Percentiles rank a stretch among this genome's conserved stretches.
These are phyloP conservation scores for Trametes pubescens DNA, from an alignment of 1,284 basidiomycete species.

Conservation along the genomic window DNA sequence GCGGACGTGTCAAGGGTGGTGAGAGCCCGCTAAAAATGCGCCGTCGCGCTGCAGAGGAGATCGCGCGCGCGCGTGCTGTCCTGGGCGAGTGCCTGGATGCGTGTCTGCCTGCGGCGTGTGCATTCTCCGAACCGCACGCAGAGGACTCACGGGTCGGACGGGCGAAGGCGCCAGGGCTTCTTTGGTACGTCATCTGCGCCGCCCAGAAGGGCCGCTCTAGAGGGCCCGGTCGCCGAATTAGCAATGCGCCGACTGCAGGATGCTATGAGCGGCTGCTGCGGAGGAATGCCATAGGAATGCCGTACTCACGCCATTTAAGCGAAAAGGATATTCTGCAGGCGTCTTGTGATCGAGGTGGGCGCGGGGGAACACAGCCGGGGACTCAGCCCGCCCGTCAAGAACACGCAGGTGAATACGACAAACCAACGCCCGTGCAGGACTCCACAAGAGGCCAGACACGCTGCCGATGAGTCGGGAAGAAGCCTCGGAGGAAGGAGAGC, in stretches of 20 bases:
- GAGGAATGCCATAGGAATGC: conserved; percentile 3
- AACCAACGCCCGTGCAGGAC: not conserved
- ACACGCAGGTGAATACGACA: not conserved
- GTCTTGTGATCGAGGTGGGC: conserved; percentile 13
- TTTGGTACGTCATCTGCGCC: conserved; percentile 21
- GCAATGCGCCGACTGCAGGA: conserved; percentile 11
- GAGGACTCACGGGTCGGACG: conserved; percentile 8
- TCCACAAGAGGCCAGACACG: conserved; percentile 6
- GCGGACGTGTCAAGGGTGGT: conserved; percentile 2
- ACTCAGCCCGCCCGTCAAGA: conserved; percentile 1
- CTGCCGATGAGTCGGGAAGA: conserved; percentile 16
- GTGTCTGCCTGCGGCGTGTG: not conserved
- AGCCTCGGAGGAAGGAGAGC: conserved; percentile 8
- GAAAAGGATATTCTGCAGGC: not conserved
- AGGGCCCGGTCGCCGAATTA: conserved; percentile 19
- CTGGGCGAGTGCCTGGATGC: conserved; percentile 15
- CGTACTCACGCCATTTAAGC: conserved; percentile 10
- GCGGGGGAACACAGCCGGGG: not conserved
- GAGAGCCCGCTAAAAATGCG: conserved; percentile 15
- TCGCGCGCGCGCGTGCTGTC: not conserved
- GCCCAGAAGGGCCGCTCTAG: conserved; percentile 12
- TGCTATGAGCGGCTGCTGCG: conserved; percentile 17
- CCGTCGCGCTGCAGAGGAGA: conserved; percentile 2
- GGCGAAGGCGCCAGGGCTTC: conserved; percentile 16
- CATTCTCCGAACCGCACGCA: conserved; percentile 3